These are phyloP conservation scores for Colletotrichum cereale DNA, from an alignment of 2,329 filamentous ascomycete genomes.

Conservation along the genomic window DNA sequence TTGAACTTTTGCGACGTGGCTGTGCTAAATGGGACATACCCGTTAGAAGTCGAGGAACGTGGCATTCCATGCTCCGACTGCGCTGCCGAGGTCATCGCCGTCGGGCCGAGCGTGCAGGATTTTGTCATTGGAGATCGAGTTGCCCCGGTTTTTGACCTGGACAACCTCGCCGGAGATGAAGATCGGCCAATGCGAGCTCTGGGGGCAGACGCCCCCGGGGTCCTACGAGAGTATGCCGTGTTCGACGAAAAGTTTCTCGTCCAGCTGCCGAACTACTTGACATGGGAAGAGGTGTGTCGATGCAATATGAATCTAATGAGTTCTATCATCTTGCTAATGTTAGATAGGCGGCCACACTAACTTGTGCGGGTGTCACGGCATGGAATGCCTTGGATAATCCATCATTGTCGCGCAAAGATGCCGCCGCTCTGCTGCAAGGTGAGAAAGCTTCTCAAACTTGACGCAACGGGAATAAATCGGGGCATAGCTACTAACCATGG, in stretches of 20 bases:
- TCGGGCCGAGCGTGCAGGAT: constrained; percentile 41
- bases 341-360: constrained; percentile 40
- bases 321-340: neutral
- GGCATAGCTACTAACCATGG: neutral
- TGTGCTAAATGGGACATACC: constrained; percentile 46
- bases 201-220: constrained; percentile 42
- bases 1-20: constrained; percentile 45
- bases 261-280: constrained; percentile 41
- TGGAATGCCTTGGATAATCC: constrained; percentile 41
- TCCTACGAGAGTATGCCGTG: constrained; percentile 44
- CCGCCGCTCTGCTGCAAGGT: constrained; percentile 23
- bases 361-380: constrained; percentile 44
- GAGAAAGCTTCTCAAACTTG: neutral
- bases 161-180: constrained; percentile 27
- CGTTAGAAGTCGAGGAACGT: constrained; percentile 17
- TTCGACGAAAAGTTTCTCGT: constrained; percentile 42
- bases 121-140: constrained; percentile 45
- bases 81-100: constrained; percentile 43
- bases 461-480: no score
- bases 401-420: neutral
- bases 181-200: constrained; percentile 14
- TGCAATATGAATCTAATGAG: neutral
- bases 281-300: constrained; percentile 44
- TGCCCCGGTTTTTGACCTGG: constrained; percentile 35
- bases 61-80: constrained; percentile 44